These are phyloP conservation scores for Xerocomellus amylosporus DNA, from an alignment of 768 basidiomycete genomes.

Conservation along the genomic window DNA sequence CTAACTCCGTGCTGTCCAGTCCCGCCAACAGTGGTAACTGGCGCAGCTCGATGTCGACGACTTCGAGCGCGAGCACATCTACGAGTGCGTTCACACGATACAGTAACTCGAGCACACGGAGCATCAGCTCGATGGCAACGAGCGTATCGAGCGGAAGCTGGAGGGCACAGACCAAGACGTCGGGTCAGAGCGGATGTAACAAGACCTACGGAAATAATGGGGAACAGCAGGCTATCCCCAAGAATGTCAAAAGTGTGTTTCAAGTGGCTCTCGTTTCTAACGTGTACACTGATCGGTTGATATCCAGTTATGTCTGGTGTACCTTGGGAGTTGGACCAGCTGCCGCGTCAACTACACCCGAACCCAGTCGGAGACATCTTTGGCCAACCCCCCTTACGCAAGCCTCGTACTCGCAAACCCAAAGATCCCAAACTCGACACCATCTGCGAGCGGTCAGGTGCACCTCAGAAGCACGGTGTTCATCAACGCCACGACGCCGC, in stretches of 20 bases:
- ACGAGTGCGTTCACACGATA: conserved; percentile 75
- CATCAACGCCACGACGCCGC: conserved; percentile 58
- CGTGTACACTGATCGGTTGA: conserved; percentile 1
- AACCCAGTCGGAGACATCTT: conserved; percentile 64
- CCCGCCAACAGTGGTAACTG: conserved; percentile 49
- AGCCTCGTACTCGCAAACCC: conserved; percentile 63
- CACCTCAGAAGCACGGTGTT: conserved; percentile 43
- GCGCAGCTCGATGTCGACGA: conserved; percentile 74
- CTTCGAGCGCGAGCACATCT: conserved; percentile 65
- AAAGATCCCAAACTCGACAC: conserved; percentile 70
- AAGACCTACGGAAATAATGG: conserved; percentile 15
- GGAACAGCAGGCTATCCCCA: conserved; percentile 41
- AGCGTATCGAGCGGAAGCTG: conserved; percentile 74
- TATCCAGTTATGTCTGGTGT: conserved; percentile 68
- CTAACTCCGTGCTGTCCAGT: conserved; percentile 59
- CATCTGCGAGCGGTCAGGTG: conserved; percentile 64
- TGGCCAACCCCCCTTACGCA: conserved; percentile 54
- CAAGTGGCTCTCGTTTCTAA: neutral
- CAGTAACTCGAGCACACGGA: conserved; percentile 65
- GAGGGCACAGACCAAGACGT: conserved; percentile 46
- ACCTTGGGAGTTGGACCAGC: conserved; percentile 69
- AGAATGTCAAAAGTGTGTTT: conserved; percentile 80
- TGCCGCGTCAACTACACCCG: conserved; percentile 62
- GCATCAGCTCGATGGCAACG: conserved; percentile 78
- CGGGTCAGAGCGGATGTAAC: conserved; percentile 15